Base-by-base conservation (phyloP, 1,284 basidiomycete species). In the Ganoderma leucocontextum region DNA sequence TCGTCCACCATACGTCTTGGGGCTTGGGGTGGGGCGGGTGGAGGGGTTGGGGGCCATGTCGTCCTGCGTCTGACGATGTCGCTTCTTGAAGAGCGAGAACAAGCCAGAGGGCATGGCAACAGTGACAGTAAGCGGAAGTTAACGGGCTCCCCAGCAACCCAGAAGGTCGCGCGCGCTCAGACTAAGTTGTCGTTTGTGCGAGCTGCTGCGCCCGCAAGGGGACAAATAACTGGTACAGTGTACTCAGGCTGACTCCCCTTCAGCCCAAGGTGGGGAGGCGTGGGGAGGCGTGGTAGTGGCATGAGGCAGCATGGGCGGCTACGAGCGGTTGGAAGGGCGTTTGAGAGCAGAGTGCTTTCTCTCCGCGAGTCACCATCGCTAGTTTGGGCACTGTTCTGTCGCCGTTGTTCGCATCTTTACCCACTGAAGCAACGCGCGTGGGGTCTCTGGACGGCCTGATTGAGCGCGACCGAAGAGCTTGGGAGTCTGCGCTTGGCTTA, bases 31-130 rank as follows among this genome's bases (percentile, higher is more conserved):
- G 10, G 67, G 36, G 36, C 59, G 33, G 52, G 61, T 38, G 59
- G 41, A 41, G n/a, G 58, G 42, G 38, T 60, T 60, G 36, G 41
- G 36, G n/a, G 58, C 36, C 58, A 60, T 60, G 67, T 62, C 41
- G 39, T 49, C 42, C 49, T 55, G 44, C 41, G 49, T 62, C 73
- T 69, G 68, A 47, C 55, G 35, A 19, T 47, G 58, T 3, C 13
- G 67, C 58, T 69, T 70, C 70, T 70, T 75, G 67, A 74, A 72
- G 61, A 73, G 33, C 22, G 68, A 44, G 55, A 66, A 66, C 62
- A 66, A 52, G 57, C 64, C 47, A 29, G 58, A 44, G 25, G 62
- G 53, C 67, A 63, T 70, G 58, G 47, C 57, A 39, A 60, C 55
- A 17, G 44, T 44, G 42, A 41, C 33, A 33, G 61, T 22, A 19